Conservation (phyloP, 805 yeast genomes). For the Candida boidinii region DNA sequence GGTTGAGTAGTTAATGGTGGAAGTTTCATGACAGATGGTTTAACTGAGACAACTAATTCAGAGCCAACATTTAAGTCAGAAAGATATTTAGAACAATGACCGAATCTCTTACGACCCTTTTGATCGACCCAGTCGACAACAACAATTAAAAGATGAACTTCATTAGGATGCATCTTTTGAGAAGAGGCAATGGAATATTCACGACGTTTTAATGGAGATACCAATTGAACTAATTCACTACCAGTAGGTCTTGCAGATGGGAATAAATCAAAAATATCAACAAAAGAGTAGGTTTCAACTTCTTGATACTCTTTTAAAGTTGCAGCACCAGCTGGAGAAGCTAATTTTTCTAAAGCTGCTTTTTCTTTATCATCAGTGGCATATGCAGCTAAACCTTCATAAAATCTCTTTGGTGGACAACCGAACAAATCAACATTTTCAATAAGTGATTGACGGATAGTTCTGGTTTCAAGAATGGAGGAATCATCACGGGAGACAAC, state of each 20-base stretch:
- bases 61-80: conserved; percentile 73
- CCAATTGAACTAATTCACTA: conserved; percentile 58
- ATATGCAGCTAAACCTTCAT: conserved; percentile 67
- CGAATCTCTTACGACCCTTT: conserved; percentile 77
- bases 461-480: conserved; percentile 56
- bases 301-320: conserved; percentile 81
- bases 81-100: conserved; percentile 89
- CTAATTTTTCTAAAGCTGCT: conserved; percentile 51
- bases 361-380: conserved; percentile 66
- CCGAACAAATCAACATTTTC: conserved; percentile 87
- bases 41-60: conserved; percentile 87
- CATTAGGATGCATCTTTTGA: conserved; percentile 84
- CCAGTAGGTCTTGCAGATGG: conserved; percentile 73
- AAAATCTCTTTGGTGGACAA: conserved; percentile 92
- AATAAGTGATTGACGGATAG: conserved; percentile 70
- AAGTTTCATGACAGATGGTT: conserved; percentile 94
- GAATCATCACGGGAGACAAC: conserved; percentile 62
- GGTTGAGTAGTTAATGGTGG: conserved; percentile 86
- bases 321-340: conserved; percentile 74
- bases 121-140: conserved; percentile 94
- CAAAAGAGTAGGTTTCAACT: conserved; percentile 71
- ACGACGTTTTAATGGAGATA: conserved; percentile 89
- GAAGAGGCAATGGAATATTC: conserved; percentile 97
- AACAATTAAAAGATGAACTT: conserved; percentile 84
- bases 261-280: conserved; percentile 74